Evolutionary conservation across 768 basidiomycete genomes (phyloP).

Genomic region (Psilocybe tampanensis): DNA sequence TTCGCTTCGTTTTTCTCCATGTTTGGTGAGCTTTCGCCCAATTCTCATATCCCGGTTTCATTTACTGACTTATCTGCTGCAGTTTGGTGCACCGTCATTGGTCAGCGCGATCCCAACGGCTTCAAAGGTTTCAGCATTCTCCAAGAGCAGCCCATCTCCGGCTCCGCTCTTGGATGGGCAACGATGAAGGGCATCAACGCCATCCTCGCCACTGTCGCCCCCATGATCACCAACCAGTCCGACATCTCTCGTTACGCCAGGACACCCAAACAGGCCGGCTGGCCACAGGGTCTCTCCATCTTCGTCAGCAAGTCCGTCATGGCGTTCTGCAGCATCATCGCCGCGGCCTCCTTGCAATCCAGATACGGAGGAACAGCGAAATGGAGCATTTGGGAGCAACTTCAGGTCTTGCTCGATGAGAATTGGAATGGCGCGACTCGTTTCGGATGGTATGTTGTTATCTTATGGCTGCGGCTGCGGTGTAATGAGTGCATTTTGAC

Average conservation of each 20-base stretch:
- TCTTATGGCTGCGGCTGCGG: no score
- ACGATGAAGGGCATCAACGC: slow-evolving; percentile 18
- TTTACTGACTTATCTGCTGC: not conserved
- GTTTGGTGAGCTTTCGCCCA: slow-evolving; percentile 8
- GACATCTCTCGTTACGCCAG: slow-evolving; percentile 17
- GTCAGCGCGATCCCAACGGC: slow-evolving; percentile 14
- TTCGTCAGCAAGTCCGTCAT: slow-evolving; percentile 13
- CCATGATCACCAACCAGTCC: slow-evolving; percentile 19
- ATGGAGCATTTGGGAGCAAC: slow-evolving; percentile 18
- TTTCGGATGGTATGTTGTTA: slow-evolving; percentile 12
- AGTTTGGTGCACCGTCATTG: slow-evolving; percentile 18
- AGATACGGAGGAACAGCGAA: slow-evolving; percentile 14
- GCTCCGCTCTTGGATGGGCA: slow-evolving; percentile 13
- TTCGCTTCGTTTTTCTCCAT: slow-evolving; percentile 10
- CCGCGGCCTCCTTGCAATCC: slow-evolving; percentile 17
- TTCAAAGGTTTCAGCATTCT: slow-evolving; percentile 16
- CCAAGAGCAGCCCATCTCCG: slow-evolving; percentile 10
- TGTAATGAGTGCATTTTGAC: not conserved
- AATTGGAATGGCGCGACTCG: slow-evolving; percentile 15
- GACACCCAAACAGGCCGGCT: slow-evolving; percentile 13
- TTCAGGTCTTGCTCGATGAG: slow-evolving; percentile 10
- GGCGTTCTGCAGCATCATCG: slow-evolving; percentile 16
- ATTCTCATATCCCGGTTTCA: not conserved
- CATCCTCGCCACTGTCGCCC: slow-evolving; percentile 14
- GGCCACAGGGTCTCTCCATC: slow-evolving; percentile 16